Evolutionary conservation across 2,329 filamentous ascomycete species (phyloP).

Genomic region (Amauroascus verrucosus): DNA sequence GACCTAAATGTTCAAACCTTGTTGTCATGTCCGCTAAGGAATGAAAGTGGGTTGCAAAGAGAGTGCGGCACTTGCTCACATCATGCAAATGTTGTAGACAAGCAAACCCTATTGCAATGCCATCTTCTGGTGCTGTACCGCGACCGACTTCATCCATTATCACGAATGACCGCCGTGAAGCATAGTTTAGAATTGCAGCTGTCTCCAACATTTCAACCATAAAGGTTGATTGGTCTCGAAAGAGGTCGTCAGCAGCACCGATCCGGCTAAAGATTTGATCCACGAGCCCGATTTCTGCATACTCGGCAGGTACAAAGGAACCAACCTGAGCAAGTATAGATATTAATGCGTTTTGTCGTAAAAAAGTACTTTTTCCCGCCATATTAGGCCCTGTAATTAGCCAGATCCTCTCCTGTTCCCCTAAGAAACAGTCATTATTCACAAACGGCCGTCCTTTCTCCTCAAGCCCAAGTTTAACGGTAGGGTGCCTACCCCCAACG

Average conservation of each 20-base stretch:
- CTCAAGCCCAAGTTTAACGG: conserved; percentile 72
- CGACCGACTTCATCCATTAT: conserved; percentile 98
- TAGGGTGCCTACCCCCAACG: conserved; percentile 78
- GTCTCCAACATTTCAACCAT: conserved; percentile 99
- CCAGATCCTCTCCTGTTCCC: conserved; percentile 60
- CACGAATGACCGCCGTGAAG: conserved; percentile 75
- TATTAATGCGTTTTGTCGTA: conserved; percentile 90
- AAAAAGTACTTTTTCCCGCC: conserved; percentile 92
- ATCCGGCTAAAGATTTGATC: conserved; percentile 92
- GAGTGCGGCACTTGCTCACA: conserved; percentile 63
- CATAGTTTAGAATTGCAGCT: conserved; percentile 74
- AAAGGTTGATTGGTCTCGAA: conserved; percentile 88
- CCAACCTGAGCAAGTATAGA: conserved; percentile 88
- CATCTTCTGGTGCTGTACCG: conserved; percentile 88
- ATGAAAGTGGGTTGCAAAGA: conserved; percentile 97
- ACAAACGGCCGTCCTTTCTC: conserved; percentile 74
- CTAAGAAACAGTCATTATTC: conserved; percentile 74
- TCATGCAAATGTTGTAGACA: conserved; percentile 73
- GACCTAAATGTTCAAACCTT: conserved; percentile 50
- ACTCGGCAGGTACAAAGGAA: conserved; percentile 80
- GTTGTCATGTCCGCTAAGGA: conserved; percentile 64
- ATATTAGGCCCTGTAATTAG: conserved; percentile 84
- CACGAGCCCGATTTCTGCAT: conserved; percentile 80
- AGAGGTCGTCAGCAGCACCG: conserved; percentile 91
- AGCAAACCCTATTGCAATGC: conserved; percentile 79